Conservation (phyloP, 73 alveolate species). For the Tetrahymena malaccensis region DNA sequence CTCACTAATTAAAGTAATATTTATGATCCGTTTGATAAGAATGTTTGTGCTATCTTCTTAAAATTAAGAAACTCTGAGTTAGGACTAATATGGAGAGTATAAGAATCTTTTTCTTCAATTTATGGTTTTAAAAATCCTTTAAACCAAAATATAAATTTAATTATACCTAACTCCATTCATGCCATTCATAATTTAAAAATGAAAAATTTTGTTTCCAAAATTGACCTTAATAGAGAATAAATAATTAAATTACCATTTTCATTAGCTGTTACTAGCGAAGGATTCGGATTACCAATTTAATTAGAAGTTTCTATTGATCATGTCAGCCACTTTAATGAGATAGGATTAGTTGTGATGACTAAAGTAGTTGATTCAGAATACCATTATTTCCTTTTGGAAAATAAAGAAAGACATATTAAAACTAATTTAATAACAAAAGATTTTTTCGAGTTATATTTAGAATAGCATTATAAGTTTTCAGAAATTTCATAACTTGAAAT, state of each 20-base stretch:
- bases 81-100: background rate
- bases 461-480: background rate
- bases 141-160: background rate
- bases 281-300: background rate
- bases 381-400: background rate
- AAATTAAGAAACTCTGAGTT: background rate
- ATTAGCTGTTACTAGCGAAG: background rate
- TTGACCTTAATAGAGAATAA: background rate
- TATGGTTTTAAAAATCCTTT: background rate
- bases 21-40: background rate
- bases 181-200: background rate
- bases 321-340: background rate
- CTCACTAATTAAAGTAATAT: background rate
- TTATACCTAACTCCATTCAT: background rate
- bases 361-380: background rate
- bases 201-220: background rate
- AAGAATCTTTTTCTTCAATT: background rate
- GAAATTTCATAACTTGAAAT: background rate
- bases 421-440: background rate
- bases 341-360: background rate
- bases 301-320: background rate
- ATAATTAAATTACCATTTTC: background rate
- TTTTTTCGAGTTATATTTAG: background rate
- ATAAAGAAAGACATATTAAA: background rate
- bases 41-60: background rate